Percentiles rank a stretch among this genome's conserved stretches.
Conservation (phyloP, 164 flowering plant genomes). For the Vitis rupestris region DNA sequence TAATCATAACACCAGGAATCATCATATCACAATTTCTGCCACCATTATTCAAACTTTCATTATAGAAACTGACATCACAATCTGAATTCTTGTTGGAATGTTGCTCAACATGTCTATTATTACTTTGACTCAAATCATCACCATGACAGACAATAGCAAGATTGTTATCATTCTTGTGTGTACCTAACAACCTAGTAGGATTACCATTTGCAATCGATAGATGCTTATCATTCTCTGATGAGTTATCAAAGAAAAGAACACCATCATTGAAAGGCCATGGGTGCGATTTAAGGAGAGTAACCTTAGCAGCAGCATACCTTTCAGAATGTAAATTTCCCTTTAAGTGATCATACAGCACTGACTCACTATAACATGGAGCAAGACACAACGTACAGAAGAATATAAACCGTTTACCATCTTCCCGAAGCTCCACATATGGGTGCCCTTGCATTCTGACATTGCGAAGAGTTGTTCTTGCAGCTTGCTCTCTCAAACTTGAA, state of each 20-base stretch:
- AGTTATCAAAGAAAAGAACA: slow-evolving; percentile 61
- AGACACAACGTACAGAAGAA: slow-evolving; percentile 86
- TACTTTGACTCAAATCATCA: slow-evolving; percentile 6
- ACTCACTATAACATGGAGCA: slow-evolving; percentile 73
- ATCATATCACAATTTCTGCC: slow-evolving; percentile 23
- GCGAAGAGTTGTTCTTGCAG: slow-evolving; percentile 50
- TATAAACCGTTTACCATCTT: slow-evolving; percentile 64
- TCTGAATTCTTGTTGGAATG: slow-evolving; percentile 4
- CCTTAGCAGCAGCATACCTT: slow-evolving; percentile 57
- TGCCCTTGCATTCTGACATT: slow-evolving; percentile 73
- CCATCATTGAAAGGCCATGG: slow-evolving; percentile 99
- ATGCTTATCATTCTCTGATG: slow-evolving; percentile 32
- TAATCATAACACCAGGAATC: slow-evolving; percentile 60
- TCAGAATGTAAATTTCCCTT: slow-evolving; percentile 63
- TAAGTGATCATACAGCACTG: slow-evolving; percentile 62
- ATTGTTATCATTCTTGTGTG: slow-evolving; percentile 12
- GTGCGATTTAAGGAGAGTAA: slow-evolving; percentile 60
- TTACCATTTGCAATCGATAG: slow-evolving; percentile 9
- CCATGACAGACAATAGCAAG: slow-evolving; percentile 38
- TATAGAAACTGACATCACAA: slow-evolving; percentile 5
- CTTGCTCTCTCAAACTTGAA: slow-evolving; percentile 54
- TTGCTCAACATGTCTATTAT: neutral
- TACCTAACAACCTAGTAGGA: slow-evolving; percentile 23
- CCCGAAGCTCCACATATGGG: slow-evolving; percentile 71
- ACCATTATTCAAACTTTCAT: slow-evolving; percentile 12